These are phyloP conservation scores for Lunularia cruciata DNA, from an alignment of 225 moss, liverwort and hornwort species.

Conservation along the genomic window DNA sequence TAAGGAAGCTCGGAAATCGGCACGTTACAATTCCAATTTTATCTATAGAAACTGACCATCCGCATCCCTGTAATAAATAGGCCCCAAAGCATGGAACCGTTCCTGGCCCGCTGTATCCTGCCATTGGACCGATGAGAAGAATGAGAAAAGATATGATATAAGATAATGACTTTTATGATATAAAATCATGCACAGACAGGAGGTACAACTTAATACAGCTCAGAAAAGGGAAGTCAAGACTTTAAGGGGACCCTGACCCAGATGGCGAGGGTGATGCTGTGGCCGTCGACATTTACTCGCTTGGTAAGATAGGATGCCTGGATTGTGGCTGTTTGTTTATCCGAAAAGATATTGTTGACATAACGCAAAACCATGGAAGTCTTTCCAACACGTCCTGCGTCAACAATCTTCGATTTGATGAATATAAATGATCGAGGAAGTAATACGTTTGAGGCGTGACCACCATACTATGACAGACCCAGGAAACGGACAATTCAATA, in stretches of 20 bases:
- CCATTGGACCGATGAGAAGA: background rate
- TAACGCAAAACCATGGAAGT: slow-evolving; percentile 86
- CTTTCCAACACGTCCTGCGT: slow-evolving; percentile 85
- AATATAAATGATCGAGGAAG: too few relatives aligned
- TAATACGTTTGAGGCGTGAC: too few relatives aligned
- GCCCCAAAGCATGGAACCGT: slow-evolving; percentile 95
- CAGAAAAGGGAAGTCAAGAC: background rate
- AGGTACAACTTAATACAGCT: background rate
- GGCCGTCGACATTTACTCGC: slow-evolving; percentile 69
- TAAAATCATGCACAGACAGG: too few relatives aligned
- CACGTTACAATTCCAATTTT: too few relatives aligned
- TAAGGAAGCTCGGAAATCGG: too few relatives aligned
- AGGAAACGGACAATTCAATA: too few relatives aligned
- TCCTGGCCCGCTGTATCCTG: slow-evolving; percentile 98
- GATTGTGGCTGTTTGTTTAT: slow-evolving; percentile 86
- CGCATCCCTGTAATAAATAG: slow-evolving; percentile 95
- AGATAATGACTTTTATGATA: too few relatives aligned
- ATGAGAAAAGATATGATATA: background rate
- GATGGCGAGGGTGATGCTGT: slow-evolving; percentile 69
- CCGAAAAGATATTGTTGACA: slow-evolving; percentile 84
- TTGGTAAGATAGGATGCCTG: slow-evolving; percentile 95
- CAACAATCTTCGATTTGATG: too few relatives aligned
- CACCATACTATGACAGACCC: too few relatives aligned
- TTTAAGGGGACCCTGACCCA: slow-evolving; percentile 50
- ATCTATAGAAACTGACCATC: slow-evolving; percentile 47